A percentile compares a stretch with the other conserved stretches of the same genome.
Conservation (phyloP, 1,139 yeast species). For the Taphrina confusa region DNA sequence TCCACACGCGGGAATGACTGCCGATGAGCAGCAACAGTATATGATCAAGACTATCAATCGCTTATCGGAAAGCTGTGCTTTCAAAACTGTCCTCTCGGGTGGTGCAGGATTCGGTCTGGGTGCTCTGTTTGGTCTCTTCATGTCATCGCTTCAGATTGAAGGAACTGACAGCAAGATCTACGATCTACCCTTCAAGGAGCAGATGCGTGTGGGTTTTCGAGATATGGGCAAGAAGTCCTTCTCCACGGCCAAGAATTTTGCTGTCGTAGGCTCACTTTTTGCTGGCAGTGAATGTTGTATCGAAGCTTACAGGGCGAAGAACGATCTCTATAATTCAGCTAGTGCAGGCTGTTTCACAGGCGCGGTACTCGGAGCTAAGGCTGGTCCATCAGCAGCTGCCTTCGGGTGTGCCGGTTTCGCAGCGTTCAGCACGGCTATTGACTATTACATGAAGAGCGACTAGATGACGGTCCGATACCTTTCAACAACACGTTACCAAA, state of each 20-base stretch:
- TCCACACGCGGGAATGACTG: slow-evolving; percentile 34
- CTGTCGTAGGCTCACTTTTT: slow-evolving; percentile 88
- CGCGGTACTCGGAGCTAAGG: slow-evolving; percentile 79
- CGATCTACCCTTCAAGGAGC: slow-evolving; percentile 88
- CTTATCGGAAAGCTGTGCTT: slow-evolving; percentile 62
- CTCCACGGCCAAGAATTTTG: slow-evolving; percentile 89
- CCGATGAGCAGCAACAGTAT: slow-evolving; percentile 30
- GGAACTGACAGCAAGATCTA: slow-evolving; percentile 52
- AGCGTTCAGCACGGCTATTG: slow-evolving; percentile 79
- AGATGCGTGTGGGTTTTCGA: slow-evolving; percentile 82
- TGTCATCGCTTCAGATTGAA: slow-evolving; percentile 78
- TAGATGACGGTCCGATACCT: not conserved
- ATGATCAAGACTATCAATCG: slow-evolving; percentile 28
- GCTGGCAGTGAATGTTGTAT: slow-evolving; percentile 93
- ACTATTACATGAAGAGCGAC: slow-evolving; percentile 29
- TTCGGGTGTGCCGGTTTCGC: slow-evolving; percentile 98
- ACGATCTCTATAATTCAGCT: slow-evolving; percentile 88
- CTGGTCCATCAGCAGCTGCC: slow-evolving; percentile 90
- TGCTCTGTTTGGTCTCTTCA: slow-evolving; percentile 92
- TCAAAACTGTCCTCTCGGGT: slow-evolving; percentile 87
- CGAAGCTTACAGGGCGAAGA: slow-evolving; percentile 76
- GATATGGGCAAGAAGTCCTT: slow-evolving; percentile 91
- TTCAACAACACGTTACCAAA: too few species aligned
- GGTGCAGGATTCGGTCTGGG: slow-evolving; percentile 94
- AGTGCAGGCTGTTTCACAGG: slow-evolving; percentile 96